Conservation (phyloP, 352 stramenopile genomes). For the Phytopythium helicoides region DNA sequence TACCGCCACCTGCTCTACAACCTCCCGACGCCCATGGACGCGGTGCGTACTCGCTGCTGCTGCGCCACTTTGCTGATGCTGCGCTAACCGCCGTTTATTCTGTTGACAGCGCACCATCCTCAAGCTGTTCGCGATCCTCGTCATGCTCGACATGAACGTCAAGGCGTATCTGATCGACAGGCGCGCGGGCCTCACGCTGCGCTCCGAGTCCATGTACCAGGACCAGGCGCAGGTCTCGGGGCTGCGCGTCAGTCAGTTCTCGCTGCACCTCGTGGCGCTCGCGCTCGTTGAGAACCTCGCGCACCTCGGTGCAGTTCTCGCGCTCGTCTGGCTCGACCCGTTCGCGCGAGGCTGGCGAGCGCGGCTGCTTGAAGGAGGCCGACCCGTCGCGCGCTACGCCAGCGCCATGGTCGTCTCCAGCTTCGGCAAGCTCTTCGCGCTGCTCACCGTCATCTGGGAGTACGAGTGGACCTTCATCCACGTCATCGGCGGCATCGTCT, state of each 20-base stretch:
- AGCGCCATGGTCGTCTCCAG: slow-evolving; percentile 77
- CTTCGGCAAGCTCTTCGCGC: slow-evolving; percentile 83
- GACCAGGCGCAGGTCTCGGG: slow-evolving; percentile 40
- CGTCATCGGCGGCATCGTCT: slow-evolving; percentile 71
- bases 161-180: slow-evolving; percentile 82
- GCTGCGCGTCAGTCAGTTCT: slow-evolving; percentile 69
- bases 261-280: slow-evolving; percentile 69
- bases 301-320: slow-evolving; percentile 52
- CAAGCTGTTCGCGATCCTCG: slow-evolving; percentile 74
- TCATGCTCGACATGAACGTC: slow-evolving; percentile 86
- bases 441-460: slow-evolving; percentile 85
- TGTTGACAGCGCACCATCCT: slow-evolving; percentile 42
- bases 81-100: background rate
- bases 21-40: slow-evolving; percentile 41
- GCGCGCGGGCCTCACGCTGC: slow-evolving; percentile 54
- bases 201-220: slow-evolving; percentile 57
- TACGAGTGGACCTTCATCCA: slow-evolving; percentile 85
- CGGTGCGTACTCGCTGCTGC: too few species aligned
- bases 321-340: slow-evolving; percentile 47
- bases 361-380: slow-evolving; percentile 16
- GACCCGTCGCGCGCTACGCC: slow-evolving; percentile 33
- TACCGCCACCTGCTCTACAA: slow-evolving; percentile 88
- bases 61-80: too few species aligned
- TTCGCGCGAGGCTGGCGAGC: slow-evolving; percentile 48
- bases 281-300: slow-evolving; percentile 70